Conservation (phyloP, 352 stramenopile genomes). For the Phytophthora tubulina region DNA sequence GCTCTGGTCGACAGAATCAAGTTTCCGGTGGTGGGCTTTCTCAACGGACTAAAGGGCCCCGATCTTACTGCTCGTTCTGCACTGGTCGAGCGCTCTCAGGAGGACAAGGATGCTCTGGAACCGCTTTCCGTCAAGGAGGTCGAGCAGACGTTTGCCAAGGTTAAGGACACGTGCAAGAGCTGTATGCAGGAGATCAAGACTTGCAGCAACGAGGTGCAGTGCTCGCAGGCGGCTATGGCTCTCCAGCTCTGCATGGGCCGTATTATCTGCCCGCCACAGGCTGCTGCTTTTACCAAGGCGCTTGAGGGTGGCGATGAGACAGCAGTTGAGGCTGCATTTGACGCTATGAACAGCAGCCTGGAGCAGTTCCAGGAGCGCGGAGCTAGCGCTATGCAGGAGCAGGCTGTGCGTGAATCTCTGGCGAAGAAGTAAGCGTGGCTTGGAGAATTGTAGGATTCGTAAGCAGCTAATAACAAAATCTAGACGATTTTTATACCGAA, state of each 20-base stretch:
- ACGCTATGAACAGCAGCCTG: slow-evolving; percentile 76
- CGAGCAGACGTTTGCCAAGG: slow-evolving; percentile 81
- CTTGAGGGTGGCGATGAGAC: slow-evolving; percentile 74
- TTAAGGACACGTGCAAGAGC: slow-evolving; percentile 87
- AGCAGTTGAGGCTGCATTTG: slow-evolving; percentile 79
- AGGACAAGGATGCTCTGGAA: slow-evolving; percentile 49
- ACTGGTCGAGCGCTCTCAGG: slow-evolving; percentile 55
- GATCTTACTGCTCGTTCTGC: slow-evolving; percentile 60
- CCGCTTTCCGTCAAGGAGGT: slow-evolving; percentile 77
- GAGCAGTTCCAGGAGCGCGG: slow-evolving; percentile 87
- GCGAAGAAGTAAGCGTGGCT: slow-evolving; percentile 48
- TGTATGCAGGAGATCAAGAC: slow-evolving; percentile 84
- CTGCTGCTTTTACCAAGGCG: slow-evolving; percentile 69
- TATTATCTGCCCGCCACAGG: slow-evolving; percentile 84
- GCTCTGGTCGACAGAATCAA: slow-evolving; percentile 85
- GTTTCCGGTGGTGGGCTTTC: slow-evolving; percentile 66
- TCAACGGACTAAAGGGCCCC: slow-evolving; percentile 60
- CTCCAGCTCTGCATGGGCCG: slow-evolving; percentile 92
- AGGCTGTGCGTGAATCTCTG: slow-evolving; percentile 78
- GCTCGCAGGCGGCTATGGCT: slow-evolving; percentile 85
- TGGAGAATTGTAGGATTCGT: slow-evolving; percentile 17
- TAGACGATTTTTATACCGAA: slow-evolving; percentile 40
- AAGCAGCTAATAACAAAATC: slow-evolving; percentile 42
- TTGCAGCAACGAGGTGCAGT: slow-evolving; percentile 82
- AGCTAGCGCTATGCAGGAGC: slow-evolving; percentile 73